Base-by-base conservation (phyloP, 2,329 filamentous ascomycete species). In the Ophiostoma montium region DNA sequence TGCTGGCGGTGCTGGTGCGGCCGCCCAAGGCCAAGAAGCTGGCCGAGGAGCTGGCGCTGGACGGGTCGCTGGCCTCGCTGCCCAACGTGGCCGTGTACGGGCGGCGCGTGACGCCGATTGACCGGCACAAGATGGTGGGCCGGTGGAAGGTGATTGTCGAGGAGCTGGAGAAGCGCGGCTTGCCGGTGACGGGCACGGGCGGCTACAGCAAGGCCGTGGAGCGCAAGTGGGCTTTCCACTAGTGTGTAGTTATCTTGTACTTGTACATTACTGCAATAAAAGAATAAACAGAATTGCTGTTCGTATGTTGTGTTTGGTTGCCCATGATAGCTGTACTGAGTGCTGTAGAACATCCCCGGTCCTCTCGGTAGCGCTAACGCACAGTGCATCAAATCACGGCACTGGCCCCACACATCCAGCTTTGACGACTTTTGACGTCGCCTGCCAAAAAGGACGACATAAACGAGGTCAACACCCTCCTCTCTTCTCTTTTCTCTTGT, bases 21-120 rank as follows among this genome's bases (percentile, higher is more conserved):
- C 70, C 71, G 23, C 70, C 75, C 30, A 78, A 75, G 65, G 65
- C 77, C 13, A 66, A 67, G 57, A 81, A 84, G 61, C 69, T 95
- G 27, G 74, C 73, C 33, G 70, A 86, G 49, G 64, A 74, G 43
- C 70, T 90, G 39, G 60, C 66, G 55, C 54, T 60, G 46, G 66
- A 60, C 44, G 63, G 70, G 39, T 60, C 70, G 16, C 66, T 86
- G 31, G 58, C 66, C 16, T 57, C 63, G 1, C 66, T 85, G 47
- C 68, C 76, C 53, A 95, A 95, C 60, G 80, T 95, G 39, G 73
- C 72, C 56, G 67, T 95, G 19, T 75, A 76, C 56, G 62, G 65
- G 23, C 73, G 73, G 55, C 80, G 81, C 58, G 69, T 86, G 52
- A 88, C 80, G 8, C 75, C 78, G 10, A 78, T 84, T 32, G 76